These are phyloP conservation scores for Geotrichum klebahnii DNA, from an alignment of 1,139 yeast genomes.

Conservation along the genomic window DNA sequence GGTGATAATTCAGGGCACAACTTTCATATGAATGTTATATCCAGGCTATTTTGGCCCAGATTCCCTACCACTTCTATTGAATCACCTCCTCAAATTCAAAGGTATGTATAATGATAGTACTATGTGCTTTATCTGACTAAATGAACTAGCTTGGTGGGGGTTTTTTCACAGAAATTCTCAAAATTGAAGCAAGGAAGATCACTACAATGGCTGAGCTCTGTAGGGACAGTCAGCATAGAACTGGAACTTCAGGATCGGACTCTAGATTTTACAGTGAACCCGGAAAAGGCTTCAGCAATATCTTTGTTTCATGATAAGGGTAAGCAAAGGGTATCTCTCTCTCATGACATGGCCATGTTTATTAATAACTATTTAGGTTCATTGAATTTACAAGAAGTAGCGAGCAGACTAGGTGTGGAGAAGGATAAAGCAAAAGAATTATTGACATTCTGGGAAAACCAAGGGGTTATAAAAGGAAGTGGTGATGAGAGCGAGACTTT, in stretches of 20 bases:
- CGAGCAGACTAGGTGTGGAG: constrained; percentile 30
- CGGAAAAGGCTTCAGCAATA: constrained; percentile 68
- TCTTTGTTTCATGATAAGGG: constrained; percentile 47
- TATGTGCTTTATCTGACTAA: constrained; percentile 49
- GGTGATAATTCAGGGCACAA: constrained; percentile 1
- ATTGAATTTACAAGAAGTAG: constrained; percentile 22
- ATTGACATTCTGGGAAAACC: constrained; percentile 17
- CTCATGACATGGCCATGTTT: neutral
- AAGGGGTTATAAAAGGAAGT: constrained; percentile 24
- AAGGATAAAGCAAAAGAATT: constrained; percentile 27
- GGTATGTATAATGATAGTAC: constrained; percentile 32
- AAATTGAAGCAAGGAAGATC: constrained; percentile 52
- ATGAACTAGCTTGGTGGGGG: constrained; percentile 43
- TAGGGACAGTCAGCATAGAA: constrained; percentile 61
- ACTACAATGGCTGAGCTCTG: constrained; percentile 53
- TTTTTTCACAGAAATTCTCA: constrained; percentile 47
- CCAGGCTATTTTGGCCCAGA: constrained; percentile 50
- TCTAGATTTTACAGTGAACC: constrained; percentile 50
- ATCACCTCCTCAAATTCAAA: constrained; percentile 46
- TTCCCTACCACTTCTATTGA: constrained; percentile 43
- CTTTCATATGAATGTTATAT: constrained; percentile 41
- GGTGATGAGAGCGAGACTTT: constrained; percentile 16
- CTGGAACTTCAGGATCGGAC: constrained; percentile 50
- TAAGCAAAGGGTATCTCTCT: constrained; percentile 15
- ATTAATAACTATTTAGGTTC: constrained; percentile 10